Percentiles rank a stretch among this genome's conserved stretches.
These are phyloP conservation scores for Camelina hispida DNA, from an alignment of 345 rosid genomes.

Conservation along the genomic window DNA sequence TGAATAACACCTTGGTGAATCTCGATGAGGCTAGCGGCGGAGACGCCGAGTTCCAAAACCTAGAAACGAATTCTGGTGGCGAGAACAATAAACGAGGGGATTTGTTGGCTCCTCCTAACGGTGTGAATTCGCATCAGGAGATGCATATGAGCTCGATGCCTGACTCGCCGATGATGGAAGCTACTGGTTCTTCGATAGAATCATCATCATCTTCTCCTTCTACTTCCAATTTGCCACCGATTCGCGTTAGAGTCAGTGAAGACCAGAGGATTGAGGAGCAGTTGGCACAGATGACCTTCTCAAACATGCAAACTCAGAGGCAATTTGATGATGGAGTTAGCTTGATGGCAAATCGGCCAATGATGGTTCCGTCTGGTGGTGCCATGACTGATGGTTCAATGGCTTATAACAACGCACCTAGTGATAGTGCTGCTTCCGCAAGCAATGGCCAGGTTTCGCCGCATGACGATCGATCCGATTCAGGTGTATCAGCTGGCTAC, in stretches of 20 bases:
- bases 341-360: conserved; percentile 38
- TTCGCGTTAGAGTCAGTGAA: conserved; percentile 59
- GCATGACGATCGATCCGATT: conserved; percentile 77
- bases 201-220: conserved; percentile 76
- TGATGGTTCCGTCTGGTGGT: conserved; percentile 41
- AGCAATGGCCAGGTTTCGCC: conserved; percentile 43
- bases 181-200: conserved; percentile 55
- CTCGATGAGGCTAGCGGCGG: conserved; percentile 50
- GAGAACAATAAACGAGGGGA: conserved; percentile 46
- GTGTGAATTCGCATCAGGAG: conserved; percentile 44
- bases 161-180: conserved; percentile 64
- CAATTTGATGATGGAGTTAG: conserved; percentile 48
- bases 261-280: conserved; percentile 63
- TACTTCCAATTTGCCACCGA: conserved; percentile 67
- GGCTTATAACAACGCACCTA: conserved; percentile 31
- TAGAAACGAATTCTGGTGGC: conserved; percentile 26
- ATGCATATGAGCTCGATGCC: conserved; percentile 57
- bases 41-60: conserved; percentile 37
- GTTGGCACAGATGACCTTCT: conserved; percentile 57
- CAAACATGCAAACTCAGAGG: conserved; percentile 47
- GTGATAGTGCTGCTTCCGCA: conserved; percentile 34
- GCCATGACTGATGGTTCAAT: conserved; percentile 25
- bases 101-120: not conserved
- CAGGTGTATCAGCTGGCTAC: conserved; percentile 48
- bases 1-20: conserved; percentile 55